Conservation (phyloP, 768 basidiomycete genomes). For the Tricholomella constricta region DNA sequence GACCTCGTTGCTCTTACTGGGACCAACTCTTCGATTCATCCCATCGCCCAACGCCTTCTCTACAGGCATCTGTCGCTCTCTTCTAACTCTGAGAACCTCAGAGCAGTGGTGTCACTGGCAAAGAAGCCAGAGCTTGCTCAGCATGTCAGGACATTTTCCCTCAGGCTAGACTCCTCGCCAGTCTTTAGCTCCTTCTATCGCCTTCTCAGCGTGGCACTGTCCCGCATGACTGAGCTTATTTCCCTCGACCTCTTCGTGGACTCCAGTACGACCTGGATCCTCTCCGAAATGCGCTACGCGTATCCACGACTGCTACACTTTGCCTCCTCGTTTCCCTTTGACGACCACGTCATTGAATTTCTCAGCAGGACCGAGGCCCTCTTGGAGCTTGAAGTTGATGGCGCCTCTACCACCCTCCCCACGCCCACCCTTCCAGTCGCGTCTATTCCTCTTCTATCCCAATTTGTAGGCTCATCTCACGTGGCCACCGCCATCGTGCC, state of each 20-base stretch:
- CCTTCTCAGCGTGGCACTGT: constrained; percentile 53
- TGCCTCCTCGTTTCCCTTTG: constrained; percentile 62
- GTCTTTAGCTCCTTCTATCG: constrained; percentile 50
- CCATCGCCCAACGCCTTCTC: constrained; percentile 60
- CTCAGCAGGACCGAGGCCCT: constrained; percentile 57
- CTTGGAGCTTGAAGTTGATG: constrained; percentile 58
- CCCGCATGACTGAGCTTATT: constrained; percentile 60
- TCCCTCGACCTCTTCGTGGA: constrained; percentile 60
- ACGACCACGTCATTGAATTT: constrained; percentile 59
- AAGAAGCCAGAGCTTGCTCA: constrained; percentile 55
- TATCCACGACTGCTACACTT: constrained; percentile 57
- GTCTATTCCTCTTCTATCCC: constrained; percentile 46
- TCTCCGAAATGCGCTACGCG: constrained; percentile 32
- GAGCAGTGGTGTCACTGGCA: constrained; percentile 58
- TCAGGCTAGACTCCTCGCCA: constrained; percentile 48
- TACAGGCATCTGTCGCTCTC: constrained; percentile 60
- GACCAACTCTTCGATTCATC: constrained; percentile 41
- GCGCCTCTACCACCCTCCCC: constrained; percentile 30
- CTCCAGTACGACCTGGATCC: constrained; percentile 54
- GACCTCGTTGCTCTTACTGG: constrained; percentile 55
- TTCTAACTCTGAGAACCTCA: constrained; percentile 43
- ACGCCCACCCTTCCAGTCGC: constrained; percentile 38
- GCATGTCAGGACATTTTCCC: constrained; percentile 61
- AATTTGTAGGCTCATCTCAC: constrained; percentile 63
- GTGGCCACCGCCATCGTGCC: constrained; percentile 60